phyloP scores from a whole-genome alignment of 306 rosid genomes.

The Gleditsia sinensis region DNA sequence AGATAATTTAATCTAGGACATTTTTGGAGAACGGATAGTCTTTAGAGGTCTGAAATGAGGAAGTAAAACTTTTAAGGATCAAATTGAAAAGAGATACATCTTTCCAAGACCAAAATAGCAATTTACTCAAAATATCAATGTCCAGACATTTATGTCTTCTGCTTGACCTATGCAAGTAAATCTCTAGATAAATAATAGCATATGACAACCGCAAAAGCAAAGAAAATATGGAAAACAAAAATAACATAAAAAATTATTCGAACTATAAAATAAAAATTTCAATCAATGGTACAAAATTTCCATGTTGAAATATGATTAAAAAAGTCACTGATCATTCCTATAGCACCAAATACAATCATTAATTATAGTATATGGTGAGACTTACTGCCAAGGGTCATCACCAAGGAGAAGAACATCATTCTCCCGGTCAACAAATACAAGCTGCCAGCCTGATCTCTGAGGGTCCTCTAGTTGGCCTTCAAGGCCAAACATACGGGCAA shows the following conservation, averaged over 20 bases:
- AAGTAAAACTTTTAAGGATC: too few species aligned
- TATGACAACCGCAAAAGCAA: not conserved
- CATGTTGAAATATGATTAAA: not conserved
- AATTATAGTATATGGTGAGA: slow-evolving; percentile 1
- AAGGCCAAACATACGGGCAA: slow-evolving; percentile 82
- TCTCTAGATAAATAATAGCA: not conserved
- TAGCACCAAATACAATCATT: not conserved
- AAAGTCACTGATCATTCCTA: not conserved
- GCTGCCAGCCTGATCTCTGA: slow-evolving; percentile 99
- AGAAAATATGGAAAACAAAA: not conserved
- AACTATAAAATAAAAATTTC: too few species aligned
- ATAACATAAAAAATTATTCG: not conserved
- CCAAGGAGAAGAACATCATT: slow-evolving; percentile 94
- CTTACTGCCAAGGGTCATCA: slow-evolving; percentile 91
- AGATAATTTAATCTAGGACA: too few species aligned
- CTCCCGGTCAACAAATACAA: slow-evolving; percentile 97
- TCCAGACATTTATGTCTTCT: not conserved
- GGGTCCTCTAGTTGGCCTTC: slow-evolving; percentile 93
- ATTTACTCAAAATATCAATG: not conserved
- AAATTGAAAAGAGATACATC: too few species aligned
- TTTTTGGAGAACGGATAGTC: too few species aligned
- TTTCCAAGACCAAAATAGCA: too few species aligned
- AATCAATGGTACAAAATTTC: not conserved
- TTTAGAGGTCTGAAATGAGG: too few species aligned
- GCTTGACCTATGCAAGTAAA: not conserved